Percentiles rank a stretch among this genome's conserved stretches.
phyloP scores from a whole-genome alignment of 129 eudicot species.

The Heracleum sosnowskyi region DNA sequence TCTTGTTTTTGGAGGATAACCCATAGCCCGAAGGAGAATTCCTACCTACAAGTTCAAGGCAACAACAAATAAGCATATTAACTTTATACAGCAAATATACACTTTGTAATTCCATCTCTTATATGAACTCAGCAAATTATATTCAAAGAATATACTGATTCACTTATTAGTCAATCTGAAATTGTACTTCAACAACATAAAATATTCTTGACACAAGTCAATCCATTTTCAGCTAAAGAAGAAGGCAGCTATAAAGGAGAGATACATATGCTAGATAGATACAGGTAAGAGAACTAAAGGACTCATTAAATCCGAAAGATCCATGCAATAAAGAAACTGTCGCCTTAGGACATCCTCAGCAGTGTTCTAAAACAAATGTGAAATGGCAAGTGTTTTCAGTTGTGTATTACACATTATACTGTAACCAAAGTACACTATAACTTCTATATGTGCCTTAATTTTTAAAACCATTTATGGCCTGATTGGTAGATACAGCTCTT shows the following conservation, averaged over 20 bases:
- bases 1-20: constrained; percentile 89
- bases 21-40: constrained; percentile 85
- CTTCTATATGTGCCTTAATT: background rate
- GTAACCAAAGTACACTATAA: background rate
- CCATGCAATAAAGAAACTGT: background rate
- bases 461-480: background rate
- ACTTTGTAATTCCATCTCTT: background rate
- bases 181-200: background rate
- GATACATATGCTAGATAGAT: background rate
- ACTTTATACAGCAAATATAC: background rate
- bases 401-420: background rate
- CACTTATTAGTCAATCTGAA: background rate
- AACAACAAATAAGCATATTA: background rate
- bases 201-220: background rate
- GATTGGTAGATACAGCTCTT: background rate
- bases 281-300: background rate
- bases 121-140: background rate
- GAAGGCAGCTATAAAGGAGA: background rate
- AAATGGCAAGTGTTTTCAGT: background rate
- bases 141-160: background rate
- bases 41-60: constrained; percentile 59
- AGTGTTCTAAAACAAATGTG: background rate
- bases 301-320: background rate
- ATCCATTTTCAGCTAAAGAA: background rate
- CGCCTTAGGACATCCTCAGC: background rate